A percentile compares a stretch with the other conserved stretches of the same genome.
These are phyloP conservation scores for Physcomitrium patens DNA, from an alignment of 225 moss, liverwort and hornwort genomes.

Conservation along the genomic window DNA sequence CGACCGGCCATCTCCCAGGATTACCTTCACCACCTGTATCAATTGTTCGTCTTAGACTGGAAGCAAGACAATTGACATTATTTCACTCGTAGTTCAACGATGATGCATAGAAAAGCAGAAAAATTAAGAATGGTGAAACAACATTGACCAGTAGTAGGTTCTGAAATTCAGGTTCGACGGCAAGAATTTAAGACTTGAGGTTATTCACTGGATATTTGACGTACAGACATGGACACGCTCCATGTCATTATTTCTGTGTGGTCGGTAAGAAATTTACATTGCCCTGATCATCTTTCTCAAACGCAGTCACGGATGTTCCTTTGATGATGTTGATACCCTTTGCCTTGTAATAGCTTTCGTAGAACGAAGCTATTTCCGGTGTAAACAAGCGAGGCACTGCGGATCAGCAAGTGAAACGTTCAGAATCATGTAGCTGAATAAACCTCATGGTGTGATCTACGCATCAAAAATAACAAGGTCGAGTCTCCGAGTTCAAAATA, in stretches of 20 bases:
- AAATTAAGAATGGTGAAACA: neutral
- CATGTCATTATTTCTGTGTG: neutral
- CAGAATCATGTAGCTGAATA: neutral
- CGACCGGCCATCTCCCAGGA: constrained; percentile 51
- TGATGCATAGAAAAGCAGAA: neutral
- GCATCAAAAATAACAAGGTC: neutral
- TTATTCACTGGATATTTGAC: neutral
- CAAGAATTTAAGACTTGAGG: neutral
- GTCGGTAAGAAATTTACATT: constrained; percentile 32
- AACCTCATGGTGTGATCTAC: neutral
- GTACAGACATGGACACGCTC: neutral
- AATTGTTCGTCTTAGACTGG: neutral
- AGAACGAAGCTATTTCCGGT: constrained; percentile 82
- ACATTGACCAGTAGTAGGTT: too few species aligned
- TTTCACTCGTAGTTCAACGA: neutral
- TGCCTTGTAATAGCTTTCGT: constrained; percentile 75
- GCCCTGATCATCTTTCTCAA: constrained; percentile 60
- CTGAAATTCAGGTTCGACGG: too few species aligned
- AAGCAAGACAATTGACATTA: neutral
- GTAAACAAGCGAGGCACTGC: constrained; percentile 95
- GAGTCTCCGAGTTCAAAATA: neutral
- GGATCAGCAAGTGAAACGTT: constrained; percentile 8
- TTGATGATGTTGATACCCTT: constrained; percentile 85
- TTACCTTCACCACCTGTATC: constrained; percentile 48
- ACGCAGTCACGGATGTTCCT: constrained; percentile 77